Conservation (phyloP, 768 basidiomycete genomes). For the Gautieria morchelliformis region DNA sequence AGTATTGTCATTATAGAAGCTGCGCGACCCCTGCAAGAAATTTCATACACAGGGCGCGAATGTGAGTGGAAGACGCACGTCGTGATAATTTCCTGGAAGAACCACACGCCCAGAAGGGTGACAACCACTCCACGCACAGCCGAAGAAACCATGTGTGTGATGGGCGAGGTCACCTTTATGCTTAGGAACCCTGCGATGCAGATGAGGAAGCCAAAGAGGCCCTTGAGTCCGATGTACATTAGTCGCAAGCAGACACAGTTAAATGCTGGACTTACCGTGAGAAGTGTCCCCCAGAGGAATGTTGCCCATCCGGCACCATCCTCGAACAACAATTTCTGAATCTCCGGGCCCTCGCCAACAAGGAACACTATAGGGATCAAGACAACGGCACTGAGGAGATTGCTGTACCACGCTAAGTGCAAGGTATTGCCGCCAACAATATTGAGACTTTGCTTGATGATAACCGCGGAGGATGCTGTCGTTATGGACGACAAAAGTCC, state of each 20-base stretch:
- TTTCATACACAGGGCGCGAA: too few relatives aligned
- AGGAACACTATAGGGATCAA: constrained; percentile 67
- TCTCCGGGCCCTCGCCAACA: constrained; percentile 62
- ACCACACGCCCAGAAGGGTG: constrained; percentile 71
- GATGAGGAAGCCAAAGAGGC: constrained; percentile 86
- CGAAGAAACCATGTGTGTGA: constrained; percentile 95
- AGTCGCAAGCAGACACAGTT: background rate
- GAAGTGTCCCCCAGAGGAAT: constrained; percentile 68
- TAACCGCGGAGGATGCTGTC: constrained; percentile 83
- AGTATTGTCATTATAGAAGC: constrained; percentile 77
- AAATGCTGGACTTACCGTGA: constrained; percentile 50
- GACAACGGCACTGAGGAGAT: constrained; percentile 65
- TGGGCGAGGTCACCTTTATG: constrained; percentile 95
- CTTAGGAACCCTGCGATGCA: constrained; percentile 87
- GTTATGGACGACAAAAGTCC: constrained; percentile 81
- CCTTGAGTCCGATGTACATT: constrained; percentile 32
- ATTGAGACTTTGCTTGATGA: constrained; percentile 80
- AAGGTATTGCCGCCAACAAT: constrained; percentile 80
- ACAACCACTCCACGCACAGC: constrained; percentile 91
- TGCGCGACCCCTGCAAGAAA: constrained; percentile 54
- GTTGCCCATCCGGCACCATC: constrained; percentile 42
- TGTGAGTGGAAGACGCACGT: constrained; percentile 36
- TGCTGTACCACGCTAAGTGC: constrained; percentile 86
- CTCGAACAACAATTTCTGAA: constrained; percentile 51
- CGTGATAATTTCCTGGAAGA: constrained; percentile 77